These are phyloP conservation scores for Pestalotiopsis fici DNA, from an alignment of 2,329 filamentous ascomycete genomes.

Conservation along the genomic window DNA sequence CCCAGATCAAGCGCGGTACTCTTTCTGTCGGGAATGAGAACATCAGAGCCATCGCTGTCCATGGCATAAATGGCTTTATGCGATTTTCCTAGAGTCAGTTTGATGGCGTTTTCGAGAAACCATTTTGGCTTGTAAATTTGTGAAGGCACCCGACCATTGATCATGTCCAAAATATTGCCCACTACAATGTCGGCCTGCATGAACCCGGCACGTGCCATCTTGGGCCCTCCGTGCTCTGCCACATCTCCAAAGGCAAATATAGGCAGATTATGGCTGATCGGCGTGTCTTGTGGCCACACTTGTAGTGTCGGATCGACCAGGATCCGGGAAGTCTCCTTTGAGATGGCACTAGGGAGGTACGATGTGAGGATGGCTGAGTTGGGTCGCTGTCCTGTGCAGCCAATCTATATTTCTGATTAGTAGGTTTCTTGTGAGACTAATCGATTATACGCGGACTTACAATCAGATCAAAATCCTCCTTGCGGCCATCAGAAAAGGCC, in stretches of 20 bases:
- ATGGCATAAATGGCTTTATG: neutral
- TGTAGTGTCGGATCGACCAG: conserved; percentile 46
- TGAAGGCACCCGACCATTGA: neutral
- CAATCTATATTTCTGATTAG: conserved; percentile 33
- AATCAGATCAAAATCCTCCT: conserved; percentile 38
- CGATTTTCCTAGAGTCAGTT: conserved; percentile 36
- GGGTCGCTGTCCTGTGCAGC: conserved; percentile 37
- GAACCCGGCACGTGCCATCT: conserved; percentile 43
- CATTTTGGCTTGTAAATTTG: conserved; percentile 23
- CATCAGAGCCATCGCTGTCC: neutral
- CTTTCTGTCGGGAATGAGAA: neutral
- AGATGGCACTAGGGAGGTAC: conserved; percentile 10
- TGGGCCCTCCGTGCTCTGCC: conserved; percentile 39
- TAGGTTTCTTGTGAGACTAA: neutral
- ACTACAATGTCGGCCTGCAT: conserved; percentile 44
- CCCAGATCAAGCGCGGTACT: neutral
- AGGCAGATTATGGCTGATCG: conserved; percentile 17
- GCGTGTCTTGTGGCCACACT: conserved; percentile 24
- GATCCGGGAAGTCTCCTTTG: conserved; percentile 25
- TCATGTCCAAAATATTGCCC: conserved; percentile 43
- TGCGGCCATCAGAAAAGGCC: conserved; percentile 29
- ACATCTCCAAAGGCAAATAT: conserved; percentile 57
- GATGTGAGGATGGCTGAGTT: conserved; percentile 11
- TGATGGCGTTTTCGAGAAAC: conserved; percentile 32
- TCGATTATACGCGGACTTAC: conserved; percentile 28